phyloP scores from a whole-genome alignment of 345 rosid genomes.

The Xanthoceras sorbifolium region DNA sequence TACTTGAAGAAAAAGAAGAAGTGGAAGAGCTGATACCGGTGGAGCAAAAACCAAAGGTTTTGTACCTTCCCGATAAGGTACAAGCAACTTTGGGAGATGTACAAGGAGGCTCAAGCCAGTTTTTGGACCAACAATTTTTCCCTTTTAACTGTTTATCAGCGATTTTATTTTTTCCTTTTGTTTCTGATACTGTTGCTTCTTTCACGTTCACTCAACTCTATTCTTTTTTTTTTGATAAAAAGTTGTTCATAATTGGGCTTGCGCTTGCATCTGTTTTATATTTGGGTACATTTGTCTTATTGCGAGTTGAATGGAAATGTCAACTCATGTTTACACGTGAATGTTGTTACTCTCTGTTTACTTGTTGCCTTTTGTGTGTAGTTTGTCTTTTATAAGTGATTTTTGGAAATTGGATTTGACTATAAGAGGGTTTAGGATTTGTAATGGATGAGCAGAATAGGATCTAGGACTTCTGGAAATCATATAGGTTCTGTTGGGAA shows the following conservation, averaged over 20 bases:
- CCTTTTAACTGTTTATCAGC: background rate
- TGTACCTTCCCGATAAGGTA: constrained; percentile 88
- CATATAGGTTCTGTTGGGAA: too few relatives aligned
- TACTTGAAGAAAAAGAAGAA: constrained; percentile 20
- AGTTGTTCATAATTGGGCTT: too few relatives aligned
- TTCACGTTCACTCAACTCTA: background rate
- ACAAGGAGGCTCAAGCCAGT: constrained; percentile 92
- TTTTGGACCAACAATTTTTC: constrained; percentile 72
- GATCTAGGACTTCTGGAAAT: background rate
- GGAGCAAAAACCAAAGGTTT: constrained; percentile 76
- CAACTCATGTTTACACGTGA: too few relatives aligned
- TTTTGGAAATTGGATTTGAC: too few relatives aligned
- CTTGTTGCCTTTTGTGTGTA: background rate
- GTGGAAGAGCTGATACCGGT: constrained; percentile 68
- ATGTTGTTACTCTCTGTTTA: background rate
- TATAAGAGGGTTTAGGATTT: background rate
- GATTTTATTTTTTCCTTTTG: background rate
- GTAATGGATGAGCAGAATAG: background rate
- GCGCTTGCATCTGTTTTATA: constrained; percentile 4
- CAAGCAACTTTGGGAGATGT: constrained; percentile 87
- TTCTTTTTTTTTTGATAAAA: too few relatives aligned
- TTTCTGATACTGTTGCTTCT: background rate
- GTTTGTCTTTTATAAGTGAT: background rate
- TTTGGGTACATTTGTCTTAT: background rate
- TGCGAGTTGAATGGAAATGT: background rate